phyloP scores from a whole-genome alignment of 495 filamentous ascomycete genomes.

The Lasiosphaeria miniovina region DNA sequence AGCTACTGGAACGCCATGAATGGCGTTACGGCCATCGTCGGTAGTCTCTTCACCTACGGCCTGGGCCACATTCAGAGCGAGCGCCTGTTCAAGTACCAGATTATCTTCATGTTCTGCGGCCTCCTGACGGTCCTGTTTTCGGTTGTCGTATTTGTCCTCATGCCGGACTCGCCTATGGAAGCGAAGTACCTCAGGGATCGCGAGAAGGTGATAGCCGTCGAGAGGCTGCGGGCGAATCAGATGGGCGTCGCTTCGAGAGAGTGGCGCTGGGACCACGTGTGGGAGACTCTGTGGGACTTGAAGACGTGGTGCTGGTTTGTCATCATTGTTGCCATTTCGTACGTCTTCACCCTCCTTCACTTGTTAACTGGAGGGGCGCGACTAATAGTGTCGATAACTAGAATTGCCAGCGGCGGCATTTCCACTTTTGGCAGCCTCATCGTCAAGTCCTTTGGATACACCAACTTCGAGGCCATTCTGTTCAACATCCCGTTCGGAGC shows the following conservation, averaged over 20 bases:
- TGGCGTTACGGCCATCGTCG: slow-evolving; percentile 47
- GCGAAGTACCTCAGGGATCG: slow-evolving; percentile 57
- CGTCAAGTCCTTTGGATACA: slow-evolving; percentile 58
- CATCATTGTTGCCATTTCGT: slow-evolving; percentile 50
- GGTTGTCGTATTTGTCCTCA: slow-evolving; percentile 36
- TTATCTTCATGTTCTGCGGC: slow-evolving; percentile 57
- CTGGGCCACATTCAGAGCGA: slow-evolving; percentile 56
- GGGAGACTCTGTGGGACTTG: slow-evolving; percentile 57
- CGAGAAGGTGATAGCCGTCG: slow-evolving; percentile 60
- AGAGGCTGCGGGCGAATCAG: slow-evolving; percentile 48
- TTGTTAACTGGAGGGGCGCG: neutral
- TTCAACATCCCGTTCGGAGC: slow-evolving; percentile 65
- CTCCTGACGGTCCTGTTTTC: slow-evolving; percentile 43
- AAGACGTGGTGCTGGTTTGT: slow-evolving; percentile 70
- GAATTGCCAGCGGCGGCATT: slow-evolving; percentile 50
- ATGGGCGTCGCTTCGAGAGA: slow-evolving; percentile 43
- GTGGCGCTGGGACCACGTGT: slow-evolving; percentile 49
- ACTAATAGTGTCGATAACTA: slow-evolving; percentile 7
- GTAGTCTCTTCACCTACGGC: slow-evolving; percentile 54
- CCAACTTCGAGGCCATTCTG: slow-evolving; percentile 57
- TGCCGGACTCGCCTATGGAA: slow-evolving; percentile 60
- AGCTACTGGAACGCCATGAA: slow-evolving; percentile 54
- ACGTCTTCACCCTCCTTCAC: slow-evolving; percentile 9
- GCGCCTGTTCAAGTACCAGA: slow-evolving; percentile 56
- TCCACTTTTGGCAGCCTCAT: slow-evolving; percentile 64